These are phyloP conservation scores for Sugiyamaella castrensis DNA, from an alignment of 1,139 yeast species.

Conservation along the genomic window DNA sequence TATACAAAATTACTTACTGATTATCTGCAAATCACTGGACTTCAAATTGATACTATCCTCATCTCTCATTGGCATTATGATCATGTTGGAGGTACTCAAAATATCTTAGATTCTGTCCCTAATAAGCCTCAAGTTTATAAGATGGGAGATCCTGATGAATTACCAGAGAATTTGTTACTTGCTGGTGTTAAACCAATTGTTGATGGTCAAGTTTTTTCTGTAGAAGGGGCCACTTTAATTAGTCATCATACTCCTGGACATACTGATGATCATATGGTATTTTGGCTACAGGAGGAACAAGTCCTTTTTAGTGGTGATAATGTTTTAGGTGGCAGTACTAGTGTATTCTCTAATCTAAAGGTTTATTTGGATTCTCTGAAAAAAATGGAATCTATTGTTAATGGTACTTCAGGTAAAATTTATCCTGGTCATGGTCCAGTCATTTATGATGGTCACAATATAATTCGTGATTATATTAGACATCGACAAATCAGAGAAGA, in stretches of 20 bases:
- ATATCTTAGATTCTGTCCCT: slow-evolving; percentile 5
- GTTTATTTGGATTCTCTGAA: slow-evolving; percentile 35
- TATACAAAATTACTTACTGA: slow-evolving; percentile 30
- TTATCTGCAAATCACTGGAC: slow-evolving; percentile 28
- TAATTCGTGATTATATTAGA: slow-evolving; percentile 34
- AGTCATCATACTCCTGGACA: slow-evolving; percentile 42
- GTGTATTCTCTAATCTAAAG: slow-evolving; percentile 37
- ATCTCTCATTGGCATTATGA: slow-evolving; percentile 43
- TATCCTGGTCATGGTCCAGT: slow-evolving; percentile 43
- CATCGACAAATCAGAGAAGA: slow-evolving; percentile 39
- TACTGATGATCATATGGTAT: slow-evolving; percentile 39
- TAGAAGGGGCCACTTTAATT: slow-evolving; percentile 35
- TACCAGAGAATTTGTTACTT: slow-evolving; percentile 7
- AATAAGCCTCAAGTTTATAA: slow-evolving; percentile 18
- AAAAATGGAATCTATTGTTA: slow-evolving; percentile 29
- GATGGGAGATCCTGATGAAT: slow-evolving; percentile 17
- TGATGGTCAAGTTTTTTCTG: slow-evolving; percentile 31
- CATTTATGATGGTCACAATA: slow-evolving; percentile 34
- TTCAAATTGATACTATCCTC: slow-evolving; percentile 34
- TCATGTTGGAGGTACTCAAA: slow-evolving; percentile 36
- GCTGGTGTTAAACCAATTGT: slow-evolving; percentile 18
- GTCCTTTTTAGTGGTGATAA: slow-evolving; percentile 41
- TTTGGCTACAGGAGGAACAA: slow-evolving; percentile 38
- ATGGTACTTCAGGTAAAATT: slow-evolving; percentile 21
- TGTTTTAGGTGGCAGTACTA: slow-evolving; percentile 41